Percentiles rank a stretch among this genome's conserved stretches.
phyloP scores from a whole-genome alignment of 306 rosid genomes.

The Ceratonia siliqua region DNA sequence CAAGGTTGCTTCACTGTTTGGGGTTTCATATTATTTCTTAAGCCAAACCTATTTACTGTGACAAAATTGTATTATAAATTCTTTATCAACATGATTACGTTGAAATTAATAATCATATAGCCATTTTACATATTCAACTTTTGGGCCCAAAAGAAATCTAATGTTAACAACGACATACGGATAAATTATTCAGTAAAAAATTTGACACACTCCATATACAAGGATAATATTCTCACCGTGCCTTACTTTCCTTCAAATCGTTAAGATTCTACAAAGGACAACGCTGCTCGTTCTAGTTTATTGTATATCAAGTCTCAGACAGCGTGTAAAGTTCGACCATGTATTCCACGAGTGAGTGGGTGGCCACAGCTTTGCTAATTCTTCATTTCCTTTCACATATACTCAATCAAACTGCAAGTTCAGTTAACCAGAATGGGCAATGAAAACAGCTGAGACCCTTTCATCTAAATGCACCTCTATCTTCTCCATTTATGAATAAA shows the following conservation, averaged over 20 bases:
- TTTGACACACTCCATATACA: background rate
- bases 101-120: background rate
- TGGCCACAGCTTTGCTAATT: background rate
- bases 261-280: background rate
- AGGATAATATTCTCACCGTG: background rate
- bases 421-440: background rate
- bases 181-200: background rate
- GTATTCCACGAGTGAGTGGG: background rate
- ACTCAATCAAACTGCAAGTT: background rate
- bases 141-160: background rate
- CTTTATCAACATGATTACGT: background rate
- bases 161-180: background rate
- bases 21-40: background rate
- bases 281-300: background rate
- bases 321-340: background rate
- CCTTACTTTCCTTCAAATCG: background rate
- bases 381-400: background rate
- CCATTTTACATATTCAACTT: background rate
- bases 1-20: background rate
- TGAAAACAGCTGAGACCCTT: background rate
- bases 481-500: no score
- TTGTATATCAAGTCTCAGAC: background rate
- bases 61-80: background rate
- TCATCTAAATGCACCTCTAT: background rate
- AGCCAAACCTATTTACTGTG: background rate